phyloP scores from a whole-genome alignment of 2,329 filamentous ascomycete genomes.

The Lizonia empirigonia region DNA sequence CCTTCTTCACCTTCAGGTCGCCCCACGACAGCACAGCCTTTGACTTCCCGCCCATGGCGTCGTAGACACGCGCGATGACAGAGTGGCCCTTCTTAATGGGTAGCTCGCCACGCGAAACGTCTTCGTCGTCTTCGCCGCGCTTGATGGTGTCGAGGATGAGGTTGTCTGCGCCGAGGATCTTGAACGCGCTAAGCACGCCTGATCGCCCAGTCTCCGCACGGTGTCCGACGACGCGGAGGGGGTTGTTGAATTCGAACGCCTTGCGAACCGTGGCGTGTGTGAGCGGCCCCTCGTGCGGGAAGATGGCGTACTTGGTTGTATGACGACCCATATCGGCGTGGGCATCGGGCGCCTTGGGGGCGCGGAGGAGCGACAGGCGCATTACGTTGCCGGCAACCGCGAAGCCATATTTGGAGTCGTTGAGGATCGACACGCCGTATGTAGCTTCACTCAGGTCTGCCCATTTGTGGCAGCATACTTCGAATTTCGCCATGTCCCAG shows the following conservation, averaged over 20 bases:
- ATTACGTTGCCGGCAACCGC: slow-evolving; percentile 87
- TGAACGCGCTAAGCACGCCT: slow-evolving; percentile 62
- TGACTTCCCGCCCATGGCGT: slow-evolving; percentile 81
- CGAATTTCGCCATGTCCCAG: slow-evolving; percentile 98
- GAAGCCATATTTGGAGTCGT: slow-evolving; percentile 96
- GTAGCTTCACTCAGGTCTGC: slow-evolving; percentile 86
- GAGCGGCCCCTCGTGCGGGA: slow-evolving; percentile 79
- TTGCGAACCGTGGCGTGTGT: slow-evolving; percentile 77
- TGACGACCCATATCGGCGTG: slow-evolving; percentile 94
- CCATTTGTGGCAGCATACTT: slow-evolving; percentile 95
- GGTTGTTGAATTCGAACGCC: slow-evolving; percentile 89
- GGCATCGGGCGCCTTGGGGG: slow-evolving; percentile 89
- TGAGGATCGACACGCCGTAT: slow-evolving; percentile 90
- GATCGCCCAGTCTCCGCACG: slow-evolving; percentile 15
- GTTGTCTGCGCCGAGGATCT: slow-evolving; percentile 66
- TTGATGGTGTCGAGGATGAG: slow-evolving; percentile 89
- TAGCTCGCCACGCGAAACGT: slow-evolving; percentile 61
- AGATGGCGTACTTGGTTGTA: slow-evolving; percentile 84
- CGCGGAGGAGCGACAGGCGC: slow-evolving; percentile 83
- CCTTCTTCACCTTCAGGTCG: slow-evolving; percentile 72
- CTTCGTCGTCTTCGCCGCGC: slow-evolving; percentile 69
- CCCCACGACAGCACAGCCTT: slow-evolving; percentile 71
- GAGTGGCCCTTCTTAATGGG: slow-evolving; percentile 71
- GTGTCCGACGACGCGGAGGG: slow-evolving; percentile 62
- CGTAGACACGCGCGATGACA: slow-evolving; percentile 84